These are phyloP conservation scores for Talaromyces albobiverticillius DNA, from an alignment of 2,329 filamentous ascomycete genomes.

Conservation along the genomic window DNA sequence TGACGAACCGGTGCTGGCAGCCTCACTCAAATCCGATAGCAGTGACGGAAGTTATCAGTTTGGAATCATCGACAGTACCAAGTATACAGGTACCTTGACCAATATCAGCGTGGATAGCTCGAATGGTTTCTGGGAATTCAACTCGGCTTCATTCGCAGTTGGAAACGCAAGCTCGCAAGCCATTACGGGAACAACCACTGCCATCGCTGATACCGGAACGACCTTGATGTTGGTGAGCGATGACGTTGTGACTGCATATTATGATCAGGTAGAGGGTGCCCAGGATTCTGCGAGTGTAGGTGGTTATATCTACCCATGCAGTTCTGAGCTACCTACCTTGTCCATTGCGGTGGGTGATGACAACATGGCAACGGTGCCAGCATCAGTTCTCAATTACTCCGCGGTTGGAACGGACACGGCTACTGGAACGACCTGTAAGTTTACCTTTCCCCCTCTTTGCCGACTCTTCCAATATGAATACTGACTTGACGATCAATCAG, in stretches of 20 bases:
- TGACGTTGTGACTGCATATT: constrained; percentile 59
- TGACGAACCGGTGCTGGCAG: constrained; percentile 67
- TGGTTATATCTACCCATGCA: constrained; percentile 59
- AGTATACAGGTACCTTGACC: constrained; percentile 61
- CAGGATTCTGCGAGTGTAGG: constrained; percentile 41
- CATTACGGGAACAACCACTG: constrained; percentile 32
- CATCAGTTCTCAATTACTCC: constrained; percentile 54
- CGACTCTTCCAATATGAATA: too few relatives aligned
- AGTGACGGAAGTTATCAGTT: constrained; percentile 69
- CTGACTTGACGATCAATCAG: too few relatives aligned
- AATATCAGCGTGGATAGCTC: constrained; percentile 62
- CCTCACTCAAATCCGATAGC: constrained; percentile 58
- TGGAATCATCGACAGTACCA: constrained; percentile 62
- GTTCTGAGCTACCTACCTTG: constrained; percentile 52
- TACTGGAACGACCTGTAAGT: constrained; percentile 40
- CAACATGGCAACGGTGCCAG: constrained; percentile 53
- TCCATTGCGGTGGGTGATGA: constrained; percentile 52
- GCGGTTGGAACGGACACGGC: constrained; percentile 44
- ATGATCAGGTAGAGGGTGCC: constrained; percentile 53
- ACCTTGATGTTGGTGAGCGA: constrained; percentile 62
- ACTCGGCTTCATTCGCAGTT: constrained; percentile 56
- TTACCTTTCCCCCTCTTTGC: too few relatives aligned
- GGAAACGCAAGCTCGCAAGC: constrained; percentile 37
- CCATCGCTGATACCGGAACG: constrained; percentile 68
- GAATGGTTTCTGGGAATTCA: constrained; percentile 68